Evolutionary conservation across 2,329 filamentous ascomycete species (phyloP).

Genomic region (Sporothrix curviconia): DNA sequence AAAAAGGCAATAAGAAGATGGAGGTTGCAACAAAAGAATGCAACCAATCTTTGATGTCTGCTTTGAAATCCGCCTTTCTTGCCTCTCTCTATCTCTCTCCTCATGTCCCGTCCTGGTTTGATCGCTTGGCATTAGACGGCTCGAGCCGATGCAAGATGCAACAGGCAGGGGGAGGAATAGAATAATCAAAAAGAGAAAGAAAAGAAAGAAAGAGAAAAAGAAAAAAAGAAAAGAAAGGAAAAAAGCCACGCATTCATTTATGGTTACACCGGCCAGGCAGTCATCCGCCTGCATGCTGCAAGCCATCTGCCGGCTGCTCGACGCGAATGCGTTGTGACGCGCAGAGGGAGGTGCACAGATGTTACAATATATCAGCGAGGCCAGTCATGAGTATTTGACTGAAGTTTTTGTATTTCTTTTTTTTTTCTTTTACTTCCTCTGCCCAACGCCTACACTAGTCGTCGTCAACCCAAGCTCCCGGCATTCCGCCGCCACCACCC

Average conservation of each 20-base stretch:
- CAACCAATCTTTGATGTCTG: no score
- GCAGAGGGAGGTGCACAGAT: background rate
- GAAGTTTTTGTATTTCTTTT: background rate
- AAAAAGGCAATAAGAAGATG: no score
- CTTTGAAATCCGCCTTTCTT: background rate
- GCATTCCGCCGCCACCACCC: constrained; percentile 8
- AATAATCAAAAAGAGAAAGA: background rate
- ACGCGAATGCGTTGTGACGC: background rate
- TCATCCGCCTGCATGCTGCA: no score
- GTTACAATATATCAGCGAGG: background rate
- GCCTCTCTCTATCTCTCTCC: background rate
- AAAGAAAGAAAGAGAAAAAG: background rate
- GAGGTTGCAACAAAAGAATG: no score
- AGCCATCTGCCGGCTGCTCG: background rate
- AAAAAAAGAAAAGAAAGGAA: background rate
- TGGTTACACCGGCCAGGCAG: no score
- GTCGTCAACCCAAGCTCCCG: constrained; percentile 17
- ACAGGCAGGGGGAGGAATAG: no score
- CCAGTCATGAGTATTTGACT: no score
- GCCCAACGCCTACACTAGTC: constrained; percentile 7
- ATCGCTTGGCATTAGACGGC: constrained; percentile 2
- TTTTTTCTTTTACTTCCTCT: background rate
- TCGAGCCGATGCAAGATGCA: background rate
- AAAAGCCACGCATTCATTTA: no score
- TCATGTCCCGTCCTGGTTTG: background rate